phyloP scores from a whole-genome alignment of 352 stramenopile genomes.

The Phytophthora podocarpi region DNA sequence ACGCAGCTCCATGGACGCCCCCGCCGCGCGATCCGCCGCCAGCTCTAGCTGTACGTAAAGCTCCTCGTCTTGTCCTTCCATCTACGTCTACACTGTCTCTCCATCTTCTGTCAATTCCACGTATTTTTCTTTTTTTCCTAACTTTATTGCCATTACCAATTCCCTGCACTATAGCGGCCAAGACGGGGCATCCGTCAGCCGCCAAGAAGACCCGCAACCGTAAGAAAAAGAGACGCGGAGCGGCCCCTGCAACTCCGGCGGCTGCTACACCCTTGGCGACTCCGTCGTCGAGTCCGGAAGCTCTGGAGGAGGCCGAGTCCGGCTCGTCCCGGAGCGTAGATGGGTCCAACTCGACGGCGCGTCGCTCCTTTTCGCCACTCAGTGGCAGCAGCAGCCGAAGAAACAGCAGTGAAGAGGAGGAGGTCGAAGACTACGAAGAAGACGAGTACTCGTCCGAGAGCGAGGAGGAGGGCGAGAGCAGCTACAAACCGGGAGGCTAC shows the following conservation, averaged over 20 bases:
- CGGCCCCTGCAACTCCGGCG: conserved; percentile 7
- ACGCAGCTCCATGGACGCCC: conserved; percentile 28
- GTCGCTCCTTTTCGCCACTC: conserved; percentile 39
- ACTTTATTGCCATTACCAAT: conserved; percentile 1
- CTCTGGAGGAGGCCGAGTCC: conserved; percentile 16
- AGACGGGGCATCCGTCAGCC: conserved; percentile 10
- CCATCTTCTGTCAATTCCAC: background rate
- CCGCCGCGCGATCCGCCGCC: conserved; percentile 1
- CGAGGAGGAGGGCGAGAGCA: conserved; percentile 93
- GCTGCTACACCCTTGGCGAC: conserved; percentile 5
- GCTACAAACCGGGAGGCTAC: conserved; percentile 98
- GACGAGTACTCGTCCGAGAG: conserved; percentile 87
- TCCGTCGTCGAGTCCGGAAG: conserved; percentile 25
- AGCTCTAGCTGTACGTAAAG: conserved; percentile 29
- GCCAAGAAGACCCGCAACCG: conserved; percentile 37
- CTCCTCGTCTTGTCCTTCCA: background rate
- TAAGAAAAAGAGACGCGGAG: conserved; percentile 39
- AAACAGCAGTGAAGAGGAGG: conserved; percentile 27
- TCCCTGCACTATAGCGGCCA: conserved; percentile 12
- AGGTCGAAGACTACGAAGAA: conserved; percentile 68
- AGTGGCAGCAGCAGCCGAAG: conserved; percentile 32
- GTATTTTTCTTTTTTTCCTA: conserved; percentile 4
- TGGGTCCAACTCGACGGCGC: conserved; percentile 34
- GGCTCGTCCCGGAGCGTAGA: conserved; percentile 23
- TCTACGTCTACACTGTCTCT: background rate